Evolutionary conservation across 306 rosid genomes (phyloP), one percentile per base, ranked within the genome.

Genomic region (Glycyrrhiza uralensis): DNA sequence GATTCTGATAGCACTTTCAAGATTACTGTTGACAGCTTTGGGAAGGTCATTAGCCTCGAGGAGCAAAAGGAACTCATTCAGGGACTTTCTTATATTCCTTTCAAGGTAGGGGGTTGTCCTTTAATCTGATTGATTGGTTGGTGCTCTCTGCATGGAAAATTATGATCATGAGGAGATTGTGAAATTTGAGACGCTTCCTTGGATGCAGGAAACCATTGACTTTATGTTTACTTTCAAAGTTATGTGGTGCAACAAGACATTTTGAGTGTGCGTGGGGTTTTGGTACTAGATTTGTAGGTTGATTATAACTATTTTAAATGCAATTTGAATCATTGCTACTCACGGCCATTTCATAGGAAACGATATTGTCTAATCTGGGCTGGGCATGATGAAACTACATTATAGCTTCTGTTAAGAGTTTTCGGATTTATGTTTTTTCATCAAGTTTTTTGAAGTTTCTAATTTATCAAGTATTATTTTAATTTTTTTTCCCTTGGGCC

Each of bases 11-110:
- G 87, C 80, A 82, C 98, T 45, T 94, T 94, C 88, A 94, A 81
- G 85, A 85, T 91, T 11, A 85, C 84, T 70, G 95, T 89, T 59
- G 98, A 94, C 56, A 66, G 80, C 75, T 94, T 94, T 77, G 98
- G 98, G 50, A 94, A 87, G 81, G 94, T 76, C 58, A 75, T 89
- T 52, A 89, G 90, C 72, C 75, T 83, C 60, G 36, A 82, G 81
- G 95, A 87, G 71, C 97, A 94, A 66, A 91, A 55, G 70, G 85
- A 86, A 32, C 96, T 87, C 52, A 94, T 94, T 65, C 78, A 80
- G 69, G 82, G 87, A 8, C 85, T 94, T 51, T 58, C 82, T 71
- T 91, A 85, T 79, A 86, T 94, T 39, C 97, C 97, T 71, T 94
- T 91, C 85, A 87, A 91, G 92, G 98, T 86, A 62, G 38, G 42